Base-by-base conservation (phyloP, 345 rosid species). In the Eutrema japonicum region DNA sequence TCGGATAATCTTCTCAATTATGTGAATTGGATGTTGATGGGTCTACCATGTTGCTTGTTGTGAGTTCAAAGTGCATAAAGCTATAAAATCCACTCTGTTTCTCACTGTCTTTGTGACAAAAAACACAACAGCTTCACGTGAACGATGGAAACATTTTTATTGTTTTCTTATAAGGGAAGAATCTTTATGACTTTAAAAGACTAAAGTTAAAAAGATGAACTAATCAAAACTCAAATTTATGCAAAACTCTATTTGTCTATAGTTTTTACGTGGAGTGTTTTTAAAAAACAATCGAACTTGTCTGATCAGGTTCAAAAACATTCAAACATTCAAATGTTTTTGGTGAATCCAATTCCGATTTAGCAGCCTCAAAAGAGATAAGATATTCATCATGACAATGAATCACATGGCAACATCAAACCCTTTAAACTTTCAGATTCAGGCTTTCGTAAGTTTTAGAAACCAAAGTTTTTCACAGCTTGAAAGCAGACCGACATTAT, bases 21-120 rank as follows among this genome's bases (percentile, higher is more conserved):
- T 76, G 50, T 7, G 42, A 55, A 45, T 70, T 16, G 70, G 75
- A 70, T 63, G 42, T 40, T 40, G 48, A 70, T 70, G 71, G 79
- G 79, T 76, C 76, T 76, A 70, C 79, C 79, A 76, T 76, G 79
- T 70, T 70, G 75, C 66, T 40, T 70, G 79, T 56, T 76, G 71
- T 6, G 71, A 70, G 66, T 64, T 70, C 66, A 70, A 70, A 76
- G 71, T 76, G 71, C 62, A 70, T 64, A 76, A 70, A 70, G 79
- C 71, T 56, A 63, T 76, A 55, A 64, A 76, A 76, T 46, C 60
- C 71, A 76, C 79, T 76, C 71, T 76, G 79, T 76, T 76, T 40
- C 79, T 70, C 79, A 38, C 75, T 76, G 75, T 64, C 75, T 76
- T 22, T 70, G 79, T 64, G 79, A 76, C 75, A 48, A 48, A 35